Conservation (phyloP, 495 filamentous ascomycete genomes). For the Symbiotaphrina buchneri region DNA sequence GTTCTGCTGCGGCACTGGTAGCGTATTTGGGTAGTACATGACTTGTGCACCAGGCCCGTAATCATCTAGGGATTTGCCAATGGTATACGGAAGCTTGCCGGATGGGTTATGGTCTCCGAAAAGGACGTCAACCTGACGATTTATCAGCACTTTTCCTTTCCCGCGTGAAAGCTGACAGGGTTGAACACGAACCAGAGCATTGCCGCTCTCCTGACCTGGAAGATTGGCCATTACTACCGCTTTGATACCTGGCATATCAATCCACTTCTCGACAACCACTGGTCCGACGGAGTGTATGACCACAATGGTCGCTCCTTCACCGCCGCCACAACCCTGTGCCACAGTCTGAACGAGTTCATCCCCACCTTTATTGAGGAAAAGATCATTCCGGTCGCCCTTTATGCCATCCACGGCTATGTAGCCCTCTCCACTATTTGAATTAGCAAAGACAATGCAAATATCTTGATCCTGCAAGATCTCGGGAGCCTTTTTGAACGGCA, state of each 20-base stretch:
- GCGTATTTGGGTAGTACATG: constrained; percentile 46
- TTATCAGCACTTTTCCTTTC: too few relatives aligned
- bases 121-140: constrained; percentile 36
- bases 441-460: constrained; percentile 41
- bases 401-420: constrained; percentile 39
- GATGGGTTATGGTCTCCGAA: constrained; percentile 74
- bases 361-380: constrained; percentile 56
- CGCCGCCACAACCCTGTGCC: constrained; percentile 42
- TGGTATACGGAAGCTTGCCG: constrained; percentile 75
- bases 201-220: constrained; percentile 77
- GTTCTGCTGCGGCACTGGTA: constrained; percentile 65
- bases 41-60: constrained; percentile 65
- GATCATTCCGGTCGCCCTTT: constrained; percentile 62
- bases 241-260: constrained; percentile 56
- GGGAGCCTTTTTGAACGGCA: constrained; percentile 9
- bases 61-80: constrained; percentile 58
- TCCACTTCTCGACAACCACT: constrained; percentile 66
- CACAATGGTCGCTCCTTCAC: constrained; percentile 50
- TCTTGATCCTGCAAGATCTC: constrained; percentile 30
- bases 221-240: constrained; percentile 72
- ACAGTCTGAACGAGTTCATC: constrained; percentile 51
- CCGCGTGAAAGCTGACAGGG: too few relatives aligned
- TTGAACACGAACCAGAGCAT: constrained; percentile 37
- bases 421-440: constrained; percentile 39
- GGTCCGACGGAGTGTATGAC: constrained; percentile 85